Conservation (phyloP, 1,284 basidiomycete genomes). For the Ganoderma meredithae region DNA sequence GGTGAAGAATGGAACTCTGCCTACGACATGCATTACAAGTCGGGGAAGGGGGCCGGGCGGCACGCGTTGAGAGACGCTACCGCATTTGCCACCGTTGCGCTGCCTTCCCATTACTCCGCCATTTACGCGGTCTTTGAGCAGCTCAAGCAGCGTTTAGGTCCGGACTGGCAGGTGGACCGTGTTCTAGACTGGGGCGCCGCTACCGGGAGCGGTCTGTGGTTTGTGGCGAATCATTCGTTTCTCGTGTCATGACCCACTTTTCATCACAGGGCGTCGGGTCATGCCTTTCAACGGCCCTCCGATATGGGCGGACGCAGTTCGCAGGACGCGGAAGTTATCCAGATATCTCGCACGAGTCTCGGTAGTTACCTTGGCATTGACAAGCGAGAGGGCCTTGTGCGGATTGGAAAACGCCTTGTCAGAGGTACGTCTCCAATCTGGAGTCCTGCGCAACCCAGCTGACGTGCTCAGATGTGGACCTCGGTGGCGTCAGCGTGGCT, state of each 20-base stretch:
- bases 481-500: slow-evolving; percentile 50
- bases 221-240: slow-evolving; percentile 32
- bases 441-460: slow-evolving; percentile 14
- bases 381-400: slow-evolving; percentile 70
- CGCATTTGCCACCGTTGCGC: slow-evolving; percentile 76
- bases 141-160: slow-evolving; percentile 64
- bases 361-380: slow-evolving; percentile 73
- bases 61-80: slow-evolving; percentile 73
- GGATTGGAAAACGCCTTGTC: slow-evolving; percentile 70
- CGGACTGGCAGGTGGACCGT: slow-evolving; percentile 61
- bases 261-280: slow-evolving; percentile 61
- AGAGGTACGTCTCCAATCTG: slow-evolving; percentile 48
- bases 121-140: slow-evolving; percentile 73
- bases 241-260: slow-evolving; percentile 20
- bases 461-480: slow-evolving; percentile 51
- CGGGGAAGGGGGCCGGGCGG: slow-evolving; percentile 58
- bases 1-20: slow-evolving; percentile 56
- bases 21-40: slow-evolving; percentile 67
- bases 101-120: slow-evolving; percentile 81
- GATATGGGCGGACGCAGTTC: slow-evolving; percentile 26
- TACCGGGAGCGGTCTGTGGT: slow-evolving; percentile 81
- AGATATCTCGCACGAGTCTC: slow-evolving; percentile 58
- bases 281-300: slow-evolving; percentile 61
- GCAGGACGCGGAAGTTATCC: slow-evolving; percentile 44
- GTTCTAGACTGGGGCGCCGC: slow-evolving; percentile 82